A percentile compares a stretch with the other conserved stretches of the same genome.
Conservation (phyloP, 1,139 yeast genomes). For the Candida sp. region DNA sequence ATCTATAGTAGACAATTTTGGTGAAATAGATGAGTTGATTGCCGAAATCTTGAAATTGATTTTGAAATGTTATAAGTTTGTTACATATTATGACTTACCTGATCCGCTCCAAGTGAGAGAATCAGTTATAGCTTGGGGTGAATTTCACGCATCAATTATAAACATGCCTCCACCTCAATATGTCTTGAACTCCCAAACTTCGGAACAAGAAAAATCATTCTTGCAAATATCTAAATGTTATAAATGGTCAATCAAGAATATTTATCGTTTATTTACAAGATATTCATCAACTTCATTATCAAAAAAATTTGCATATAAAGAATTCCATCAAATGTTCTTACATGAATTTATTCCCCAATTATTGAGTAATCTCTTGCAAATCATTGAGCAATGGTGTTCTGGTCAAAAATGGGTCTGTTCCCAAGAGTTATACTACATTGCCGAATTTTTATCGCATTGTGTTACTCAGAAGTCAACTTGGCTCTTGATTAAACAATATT, state of each 20-base stretch:
- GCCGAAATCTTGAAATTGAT: constrained; percentile 81
- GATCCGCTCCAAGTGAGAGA: constrained; percentile 58
- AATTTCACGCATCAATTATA: constrained; percentile 69
- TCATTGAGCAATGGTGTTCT: constrained; percentile 72
- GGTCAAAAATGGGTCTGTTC: constrained; percentile 66
- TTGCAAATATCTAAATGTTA: constrained; percentile 61
- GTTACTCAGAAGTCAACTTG: constrained; percentile 68
- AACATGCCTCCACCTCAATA: constrained; percentile 56
- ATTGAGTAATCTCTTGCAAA: constrained; percentile 57
- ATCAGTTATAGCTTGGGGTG: constrained; percentile 67
- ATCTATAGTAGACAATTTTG: constrained; percentile 41
- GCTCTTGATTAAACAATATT: constrained; percentile 68
- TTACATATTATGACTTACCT: constrained; percentile 79
- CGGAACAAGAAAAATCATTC: constrained; percentile 34
- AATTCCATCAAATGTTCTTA: constrained; percentile 46
- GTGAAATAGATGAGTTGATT: constrained; percentile 33
- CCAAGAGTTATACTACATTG: constrained; percentile 61
- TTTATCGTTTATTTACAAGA: constrained; percentile 70
- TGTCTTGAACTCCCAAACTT: constrained; percentile 23
- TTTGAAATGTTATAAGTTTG: constrained; percentile 78
- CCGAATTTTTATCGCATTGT: constrained; percentile 70
- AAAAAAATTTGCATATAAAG: constrained; percentile 48
- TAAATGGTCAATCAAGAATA: constrained; percentile 87
- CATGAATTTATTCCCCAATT: constrained; percentile 71
- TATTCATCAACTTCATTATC: constrained; percentile 57